Evolutionary conservation across 495 filamentous ascomycete genomes (phyloP), one percentile per base, ranked within the genome.

Genomic region (Penicillium nucicola): DNA sequence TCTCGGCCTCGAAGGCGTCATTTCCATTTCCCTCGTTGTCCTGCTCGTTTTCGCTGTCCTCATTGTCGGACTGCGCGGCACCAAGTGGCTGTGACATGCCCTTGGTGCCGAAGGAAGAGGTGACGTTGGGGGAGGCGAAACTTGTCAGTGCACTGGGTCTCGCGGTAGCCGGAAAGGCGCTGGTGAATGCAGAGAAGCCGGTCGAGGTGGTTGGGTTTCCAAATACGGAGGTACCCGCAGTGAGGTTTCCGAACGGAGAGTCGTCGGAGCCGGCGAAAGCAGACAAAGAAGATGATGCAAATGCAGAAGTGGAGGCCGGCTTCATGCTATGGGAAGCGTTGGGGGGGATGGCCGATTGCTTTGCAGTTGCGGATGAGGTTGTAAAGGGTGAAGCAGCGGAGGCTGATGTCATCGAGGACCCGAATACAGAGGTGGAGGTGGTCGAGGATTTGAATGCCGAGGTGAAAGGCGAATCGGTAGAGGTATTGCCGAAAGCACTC

Each of bases 51-150:
- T 48, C 46, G 30, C 28, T 41, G 6, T 48, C 45, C 14, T 85
- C 81, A 4, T 70, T 75, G n/a, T 86, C 83, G 31, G 79, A 79
- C 32, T 80, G 81, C 7, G 83, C 78, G 8, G 86, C 85, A 9
- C 25, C 25, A 9, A 28, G 25, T 28, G 25, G 25, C 25, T 28
- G 25, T 28, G 25, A 15, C 66, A 78, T 87, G 6, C 79, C 72
- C 30, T 84, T 79, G 62, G 74, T 78, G 38, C 78, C 80, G 10
- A 81, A 59, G 40, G 82, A 70, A 28, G 66, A 71, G 32, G 80
- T 63, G 25, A 72, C 70, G 41, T 77, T 81, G 22, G 84, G 80
- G 30, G 83, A 83, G 13, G 84, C 88, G 66, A 95, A 95, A 60
- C 75, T 85, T 5, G 75, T 79, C 13, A 90, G 66, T 14, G 76